phyloP scores from a whole-genome alignment of 2,329 filamentous ascomycete species.

The Diaporthe vexans region DNA sequence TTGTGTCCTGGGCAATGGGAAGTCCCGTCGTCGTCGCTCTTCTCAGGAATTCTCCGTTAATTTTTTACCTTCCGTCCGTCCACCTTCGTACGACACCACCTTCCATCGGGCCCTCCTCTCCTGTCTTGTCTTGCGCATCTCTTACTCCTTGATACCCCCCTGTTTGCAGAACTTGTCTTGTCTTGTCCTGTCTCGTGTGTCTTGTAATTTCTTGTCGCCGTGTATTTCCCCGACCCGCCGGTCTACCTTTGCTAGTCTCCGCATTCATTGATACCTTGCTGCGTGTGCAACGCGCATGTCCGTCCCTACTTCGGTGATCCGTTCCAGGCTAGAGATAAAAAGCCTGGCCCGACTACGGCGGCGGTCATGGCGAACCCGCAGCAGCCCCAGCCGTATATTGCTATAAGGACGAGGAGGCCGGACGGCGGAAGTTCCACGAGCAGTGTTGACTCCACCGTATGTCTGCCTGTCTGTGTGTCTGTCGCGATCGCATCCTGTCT shows the following conservation, averaged over 20 bases:
- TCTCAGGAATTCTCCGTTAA: slow-evolving; percentile 26
- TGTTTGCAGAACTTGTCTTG: slow-evolving; percentile 5
- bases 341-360: slow-evolving; percentile 25
- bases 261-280: slow-evolving; percentile 36
- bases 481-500: slow-evolving; percentile 7
- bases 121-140: slow-evolving; percentile 17
- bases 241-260: slow-evolving; percentile 30
- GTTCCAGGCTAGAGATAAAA: slow-evolving; percentile 33
- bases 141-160: slow-evolving; percentile 32
- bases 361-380: slow-evolving; percentile 54
- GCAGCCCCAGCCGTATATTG: slow-evolving; percentile 63
- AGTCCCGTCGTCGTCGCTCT: neutral
- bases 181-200: slow-evolving; percentile 21
- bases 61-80: neutral
- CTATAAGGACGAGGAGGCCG: slow-evolving; percentile 65
- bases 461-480: slow-evolving; percentile 47
- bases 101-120: neutral
- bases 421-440: slow-evolving; percentile 61
- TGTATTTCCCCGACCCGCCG: slow-evolving; percentile 14
- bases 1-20: slow-evolving; percentile 2
- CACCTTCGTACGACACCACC: neutral
- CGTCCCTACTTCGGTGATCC: slow-evolving; percentile 37
- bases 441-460: slow-evolving; percentile 64
- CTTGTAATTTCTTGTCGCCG: slow-evolving; percentile 18
- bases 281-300: slow-evolving; percentile 23